These are phyloP conservation scores for Backusella tarrabulga DNA, from an alignment of 192 early-diverging fungal genomes.

Conservation along the genomic window DNA sequence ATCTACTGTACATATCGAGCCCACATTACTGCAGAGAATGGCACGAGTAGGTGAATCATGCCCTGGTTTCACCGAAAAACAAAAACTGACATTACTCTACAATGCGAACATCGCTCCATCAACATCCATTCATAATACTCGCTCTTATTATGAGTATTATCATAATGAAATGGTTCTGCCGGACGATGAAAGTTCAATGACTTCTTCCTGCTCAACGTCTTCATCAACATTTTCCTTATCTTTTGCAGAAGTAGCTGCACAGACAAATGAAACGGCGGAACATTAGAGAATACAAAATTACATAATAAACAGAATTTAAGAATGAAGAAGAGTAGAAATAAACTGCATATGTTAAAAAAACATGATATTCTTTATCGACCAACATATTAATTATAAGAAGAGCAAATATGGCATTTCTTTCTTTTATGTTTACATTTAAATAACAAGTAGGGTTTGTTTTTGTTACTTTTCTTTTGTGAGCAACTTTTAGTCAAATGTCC, in stretches of 20 bases:
- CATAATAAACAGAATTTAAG: neutral
- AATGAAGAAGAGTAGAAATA: conserved; percentile 3
- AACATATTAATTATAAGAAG: neutral
- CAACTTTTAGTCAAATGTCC: neutral
- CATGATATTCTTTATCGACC: neutral
- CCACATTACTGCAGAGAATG: conserved; percentile 51
- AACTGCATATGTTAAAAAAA: neutral
- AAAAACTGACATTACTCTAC: conserved; percentile 45
- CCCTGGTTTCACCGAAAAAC: conserved; percentile 72
- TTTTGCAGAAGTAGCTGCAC: neutral
- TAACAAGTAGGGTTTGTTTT: neutral
- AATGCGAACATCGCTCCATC: neutral
- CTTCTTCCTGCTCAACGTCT: neutral
- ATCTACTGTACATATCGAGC: conserved; percentile 57
- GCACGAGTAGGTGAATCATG: conserved; percentile 64
- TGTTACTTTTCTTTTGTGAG: neutral
- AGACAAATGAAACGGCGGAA: neutral
- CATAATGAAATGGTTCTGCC: neutral
- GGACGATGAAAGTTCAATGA: neutral
- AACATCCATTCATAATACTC: neutral
- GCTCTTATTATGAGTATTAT: neutral
- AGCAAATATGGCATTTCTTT: neutral
- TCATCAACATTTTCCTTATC: neutral
- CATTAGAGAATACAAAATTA: neutral
- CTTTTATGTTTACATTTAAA: neutral